Conservation (phyloP, 352 stramenopile genomes). For the Phytophthora lateralis region DNA sequence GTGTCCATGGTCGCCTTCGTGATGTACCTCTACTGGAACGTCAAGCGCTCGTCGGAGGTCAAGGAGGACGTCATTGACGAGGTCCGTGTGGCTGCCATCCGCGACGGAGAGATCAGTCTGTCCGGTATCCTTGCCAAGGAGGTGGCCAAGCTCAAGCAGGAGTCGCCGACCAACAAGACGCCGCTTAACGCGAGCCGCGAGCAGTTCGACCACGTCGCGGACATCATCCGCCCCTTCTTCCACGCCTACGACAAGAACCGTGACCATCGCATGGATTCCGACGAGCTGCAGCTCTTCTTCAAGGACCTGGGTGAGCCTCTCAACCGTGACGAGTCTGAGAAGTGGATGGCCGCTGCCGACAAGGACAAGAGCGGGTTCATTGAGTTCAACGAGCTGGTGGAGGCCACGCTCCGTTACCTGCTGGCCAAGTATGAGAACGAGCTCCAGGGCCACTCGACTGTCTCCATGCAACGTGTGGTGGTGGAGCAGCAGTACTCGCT, state of each 20-base stretch:
- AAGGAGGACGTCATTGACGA: conserved; percentile 72
- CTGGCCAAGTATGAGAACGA: conserved; percentile 81
- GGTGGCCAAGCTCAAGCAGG: conserved; percentile 69
- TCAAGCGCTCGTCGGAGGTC: conserved; percentile 77
- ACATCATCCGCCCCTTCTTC: conserved; percentile 94
- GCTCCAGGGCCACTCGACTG: conserved; percentile 41
- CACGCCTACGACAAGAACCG: conserved; percentile 92
- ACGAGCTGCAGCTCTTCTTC: conserved; percentile 94
- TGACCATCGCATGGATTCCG: conserved; percentile 88
- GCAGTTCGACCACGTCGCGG: conserved; percentile 83
- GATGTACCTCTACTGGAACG: conserved; percentile 93
- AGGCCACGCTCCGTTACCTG: conserved; percentile 87
- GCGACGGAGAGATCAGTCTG: conserved; percentile 76
- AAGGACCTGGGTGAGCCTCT: conserved; percentile 94
- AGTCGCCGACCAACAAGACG: conserved; percentile 42
- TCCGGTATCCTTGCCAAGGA: conserved; percentile 81
- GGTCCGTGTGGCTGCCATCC: conserved; percentile 73
- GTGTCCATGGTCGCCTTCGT: conserved; percentile 91
- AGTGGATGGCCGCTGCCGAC: conserved; percentile 91
- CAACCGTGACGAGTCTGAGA: conserved; percentile 71
- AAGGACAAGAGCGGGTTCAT: conserved; percentile 91
- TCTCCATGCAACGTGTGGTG: conserved; percentile 62
- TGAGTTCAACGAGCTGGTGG: conserved; percentile 95
- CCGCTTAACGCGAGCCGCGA: conserved; percentile 55
- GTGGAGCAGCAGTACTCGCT: conserved; percentile 55